phyloP scores from a whole-genome alignment of 2,329 filamentous ascomycete genomes.

The Fusarium zealandicum region DNA sequence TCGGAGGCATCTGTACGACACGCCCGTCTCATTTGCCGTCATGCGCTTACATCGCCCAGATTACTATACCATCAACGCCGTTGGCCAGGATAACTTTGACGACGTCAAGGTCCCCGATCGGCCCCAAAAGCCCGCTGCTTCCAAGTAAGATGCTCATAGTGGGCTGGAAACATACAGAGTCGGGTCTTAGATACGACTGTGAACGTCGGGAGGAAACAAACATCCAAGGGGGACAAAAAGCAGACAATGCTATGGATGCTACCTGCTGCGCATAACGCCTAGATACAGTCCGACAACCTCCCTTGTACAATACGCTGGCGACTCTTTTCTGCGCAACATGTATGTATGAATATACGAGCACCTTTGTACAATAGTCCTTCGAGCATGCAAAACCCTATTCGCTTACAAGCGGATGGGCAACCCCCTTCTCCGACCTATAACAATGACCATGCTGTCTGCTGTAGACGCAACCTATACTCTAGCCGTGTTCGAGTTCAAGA shows the following conservation, averaged over 20 bases:
- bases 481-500: conserved; percentile 30
- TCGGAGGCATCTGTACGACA: conserved; percentile 87
- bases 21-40: not conserved
- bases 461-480: conserved; percentile 24
- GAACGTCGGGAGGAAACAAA: not conserved
- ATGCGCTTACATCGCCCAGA: conserved; percentile 49
- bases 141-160: conserved; percentile 38
- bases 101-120: conserved; percentile 89
- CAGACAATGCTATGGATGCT: conserved; percentile 27
- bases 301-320: conserved; percentile 36
- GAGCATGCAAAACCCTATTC: conserved; percentile 21
- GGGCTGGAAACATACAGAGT: conserved; percentile 6
- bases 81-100: conserved; percentile 96
- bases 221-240: conserved; percentile 16
- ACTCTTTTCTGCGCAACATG: conserved; percentile 30
- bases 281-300: conserved; percentile 16
- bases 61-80: conserved; percentile 74
- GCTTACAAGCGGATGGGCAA: conserved; percentile 25
- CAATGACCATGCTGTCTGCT: conserved; percentile 17
- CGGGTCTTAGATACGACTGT: conserved; percentile 8
- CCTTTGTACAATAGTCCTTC: conserved; percentile 36
- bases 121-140: conserved; percentile 59
- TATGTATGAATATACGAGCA: conserved; percentile 33
- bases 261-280: conserved; percentile 32
- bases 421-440: conserved; percentile 21